Evolutionary conservation across 1,139 yeast genomes (phyloP), one percentile per base, ranked within the genome.

Genomic region (Eremothecium sinecaudum): DNA sequence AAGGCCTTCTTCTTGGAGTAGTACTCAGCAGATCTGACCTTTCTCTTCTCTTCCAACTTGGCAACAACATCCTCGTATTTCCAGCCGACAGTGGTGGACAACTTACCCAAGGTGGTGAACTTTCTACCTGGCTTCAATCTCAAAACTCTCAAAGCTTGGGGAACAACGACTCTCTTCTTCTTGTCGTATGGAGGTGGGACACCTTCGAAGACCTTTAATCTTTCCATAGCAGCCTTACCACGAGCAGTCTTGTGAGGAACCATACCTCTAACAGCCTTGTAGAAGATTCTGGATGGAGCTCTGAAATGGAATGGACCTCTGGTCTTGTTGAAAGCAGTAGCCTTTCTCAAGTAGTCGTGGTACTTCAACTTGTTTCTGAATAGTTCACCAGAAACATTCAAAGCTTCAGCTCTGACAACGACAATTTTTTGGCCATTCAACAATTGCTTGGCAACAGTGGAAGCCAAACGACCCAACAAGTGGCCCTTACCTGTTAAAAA

Each of bases 251-350:
- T 90, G 90, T 90, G 98, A 66, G 96, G 77, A 63, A 92, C 75
- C 98, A 92, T 92, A 73, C 99, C 99, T 69, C 95, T 83, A 69
- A 90, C 71, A 63, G 98, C 96, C 82, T 90, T 90, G 92, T 86
- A 87, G 73, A 90, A 84, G 72, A 90, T 86, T 76, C 97, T 86
- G 50, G 97, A 86, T 69, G 98, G 99, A 50, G 99, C 99, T 75
- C 97, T 90, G 94, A 90, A 90, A 70, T 90, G 99, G 97, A 90
- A 92, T 66, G 97, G 97, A 75, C 98, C 99, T 69, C 86, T 83
- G 62, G 77, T 79, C 75, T 86, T 86, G 94, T 90, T 90, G 90
- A 70, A 90, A 75, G 94, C 83, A 66, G 98, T 84, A 60, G 93
- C 82, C 79, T 90, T 90, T 80, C 98, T 87, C 71, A 90, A 82